These are phyloP conservation scores for Rubus parviflorus DNA, from an alignment of 306 rosid genomes.

Conservation along the genomic window DNA sequence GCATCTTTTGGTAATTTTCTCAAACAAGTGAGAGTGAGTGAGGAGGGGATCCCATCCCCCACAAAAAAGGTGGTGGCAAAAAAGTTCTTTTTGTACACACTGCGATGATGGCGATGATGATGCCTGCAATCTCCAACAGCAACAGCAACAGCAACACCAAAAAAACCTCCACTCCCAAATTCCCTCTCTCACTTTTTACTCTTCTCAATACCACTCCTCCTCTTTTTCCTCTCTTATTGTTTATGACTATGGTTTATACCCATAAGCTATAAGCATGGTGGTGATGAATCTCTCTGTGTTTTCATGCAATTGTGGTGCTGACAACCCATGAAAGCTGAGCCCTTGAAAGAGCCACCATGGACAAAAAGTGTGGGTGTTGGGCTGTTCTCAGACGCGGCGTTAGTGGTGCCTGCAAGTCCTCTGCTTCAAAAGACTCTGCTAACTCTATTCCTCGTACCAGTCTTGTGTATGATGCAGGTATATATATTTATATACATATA, in stretches of 20 bases:
- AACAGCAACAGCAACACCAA: slow-evolving; percentile 18
- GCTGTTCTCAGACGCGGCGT: slow-evolving; percentile 74
- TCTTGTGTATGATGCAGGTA: slow-evolving; percentile 92
- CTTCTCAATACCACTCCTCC: slow-evolving; percentile 9
- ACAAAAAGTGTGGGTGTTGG: slow-evolving; percentile 91
- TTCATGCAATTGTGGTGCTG: slow-evolving; percentile 25
- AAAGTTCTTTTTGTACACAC: slow-evolving; percentile 93
- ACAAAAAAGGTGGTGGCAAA: slow-evolving; percentile 85
- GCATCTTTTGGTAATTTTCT: slow-evolving; percentile 27
- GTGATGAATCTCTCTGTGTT: slow-evolving; percentile 21
- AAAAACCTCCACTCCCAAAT: slow-evolving; percentile 7
- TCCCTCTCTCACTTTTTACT: slow-evolving; percentile 15
- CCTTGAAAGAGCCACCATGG: slow-evolving; percentile 44
- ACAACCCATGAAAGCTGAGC: slow-evolving; percentile 43
- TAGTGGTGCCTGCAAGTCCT: slow-evolving; percentile 75
- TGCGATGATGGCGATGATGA: slow-evolving; percentile 91
- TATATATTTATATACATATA: background rate
- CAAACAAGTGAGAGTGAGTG: slow-evolving; percentile 10
- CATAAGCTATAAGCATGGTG: slow-evolving; percentile 1
- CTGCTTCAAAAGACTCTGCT: slow-evolving; percentile 72
- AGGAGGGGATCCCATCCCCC: slow-evolving; percentile 58
- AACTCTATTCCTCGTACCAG: slow-evolving; percentile 89
- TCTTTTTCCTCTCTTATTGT: background rate
- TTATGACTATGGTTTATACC: background rate
- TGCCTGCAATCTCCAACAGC: slow-evolving; percentile 66